Conservation (phyloP, 208 protist species). For the Trypanosoma scelopori region DNA sequence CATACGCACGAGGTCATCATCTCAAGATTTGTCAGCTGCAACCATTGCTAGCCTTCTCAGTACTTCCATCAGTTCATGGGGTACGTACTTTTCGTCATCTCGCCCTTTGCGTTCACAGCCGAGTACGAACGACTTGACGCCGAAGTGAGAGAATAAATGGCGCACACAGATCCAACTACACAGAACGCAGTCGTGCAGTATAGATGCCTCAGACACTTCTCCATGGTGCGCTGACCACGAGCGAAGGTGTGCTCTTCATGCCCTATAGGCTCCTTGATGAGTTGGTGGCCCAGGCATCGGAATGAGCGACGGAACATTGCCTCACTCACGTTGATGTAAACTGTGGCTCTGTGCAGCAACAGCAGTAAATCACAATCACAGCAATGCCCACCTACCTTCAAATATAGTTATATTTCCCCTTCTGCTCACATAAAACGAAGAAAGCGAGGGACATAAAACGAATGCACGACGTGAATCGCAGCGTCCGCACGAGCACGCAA, state of each 20-base stretch:
- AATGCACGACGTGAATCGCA: no score
- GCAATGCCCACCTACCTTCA: neutral
- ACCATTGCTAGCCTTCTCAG: conserved; percentile 29
- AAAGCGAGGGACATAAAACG: no score
- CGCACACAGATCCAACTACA: conserved; percentile 55
- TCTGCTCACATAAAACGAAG: neutral
- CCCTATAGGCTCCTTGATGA: conserved; percentile 88
- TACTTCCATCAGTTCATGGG: conserved; percentile 82
- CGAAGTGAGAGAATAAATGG: conserved; percentile 59
- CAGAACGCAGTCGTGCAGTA: conserved; percentile 45
- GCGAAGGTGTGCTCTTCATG: conserved; percentile 86
- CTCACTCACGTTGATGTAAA: conserved; percentile 22
- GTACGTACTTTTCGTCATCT: conserved; percentile 59
- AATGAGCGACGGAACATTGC: conserved; percentile 62
- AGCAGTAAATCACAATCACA: conserved; percentile 15
- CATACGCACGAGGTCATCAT: conserved; percentile 20
- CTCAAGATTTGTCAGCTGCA: neutral
- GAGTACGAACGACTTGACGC: conserved; percentile 53
- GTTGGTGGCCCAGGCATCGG: conserved; percentile 71
- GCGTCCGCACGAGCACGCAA: no score
- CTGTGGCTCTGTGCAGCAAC: conserved; percentile 22
- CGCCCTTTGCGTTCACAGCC: conserved; percentile 58
- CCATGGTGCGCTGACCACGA: conserved; percentile 57
- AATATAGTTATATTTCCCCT: neutral
- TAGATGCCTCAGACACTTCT: conserved; percentile 63